These are phyloP conservation scores for Huiozyma naganishii DNA, from an alignment of 805 yeast species.

Conservation along the genomic window DNA sequence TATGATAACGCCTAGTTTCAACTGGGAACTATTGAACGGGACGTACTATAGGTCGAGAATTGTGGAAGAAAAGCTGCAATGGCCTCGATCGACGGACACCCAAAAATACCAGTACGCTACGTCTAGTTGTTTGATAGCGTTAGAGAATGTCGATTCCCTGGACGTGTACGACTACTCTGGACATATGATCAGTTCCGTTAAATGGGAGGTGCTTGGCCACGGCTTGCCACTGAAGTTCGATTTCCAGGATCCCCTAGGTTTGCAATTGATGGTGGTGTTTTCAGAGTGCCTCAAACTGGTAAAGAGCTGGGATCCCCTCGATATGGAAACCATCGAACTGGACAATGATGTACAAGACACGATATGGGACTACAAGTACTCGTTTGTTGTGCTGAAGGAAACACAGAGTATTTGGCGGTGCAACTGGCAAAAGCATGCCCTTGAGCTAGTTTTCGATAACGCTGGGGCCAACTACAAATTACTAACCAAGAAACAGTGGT, in stretches of 20 bases:
- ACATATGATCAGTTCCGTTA: slow-evolving; percentile 2
- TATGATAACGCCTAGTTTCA: slow-evolving; percentile 32
- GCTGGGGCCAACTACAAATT: slow-evolving; percentile 13
- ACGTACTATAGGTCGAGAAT: slow-evolving; percentile 50
- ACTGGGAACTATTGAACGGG: slow-evolving; percentile 72
- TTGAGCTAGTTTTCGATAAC: slow-evolving; percentile 7
- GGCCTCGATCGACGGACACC: slow-evolving; percentile 7
- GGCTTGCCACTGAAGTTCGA: slow-evolving; percentile 11
- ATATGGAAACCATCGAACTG: slow-evolving; percentile 6
- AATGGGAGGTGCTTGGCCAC: slow-evolving; percentile 6
- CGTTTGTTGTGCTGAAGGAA: slow-evolving; percentile 11
- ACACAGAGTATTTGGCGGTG: slow-evolving; percentile 15
- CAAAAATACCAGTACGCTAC: slow-evolving; percentile 22
- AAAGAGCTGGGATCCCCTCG: slow-evolving; percentile 14
- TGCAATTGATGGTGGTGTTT: slow-evolving; percentile 11
- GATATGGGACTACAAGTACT: slow-evolving; percentile 24
- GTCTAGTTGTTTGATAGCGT: slow-evolving; percentile 33
- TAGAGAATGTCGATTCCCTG: slow-evolving; percentile 23
- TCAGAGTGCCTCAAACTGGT: slow-evolving; percentile 10
- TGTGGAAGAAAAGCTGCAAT: slow-evolving; percentile 5
- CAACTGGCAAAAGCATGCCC: background rate
- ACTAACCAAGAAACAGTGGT: slow-evolving; percentile 24
- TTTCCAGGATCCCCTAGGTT: slow-evolving; percentile 10
- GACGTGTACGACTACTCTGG: slow-evolving; percentile 33
- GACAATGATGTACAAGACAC: slow-evolving; percentile 10